These are phyloP conservation scores for Wickerhamomyces sp. DNA, from an alignment of 1,139 yeast species.

Conservation along the genomic window DNA sequence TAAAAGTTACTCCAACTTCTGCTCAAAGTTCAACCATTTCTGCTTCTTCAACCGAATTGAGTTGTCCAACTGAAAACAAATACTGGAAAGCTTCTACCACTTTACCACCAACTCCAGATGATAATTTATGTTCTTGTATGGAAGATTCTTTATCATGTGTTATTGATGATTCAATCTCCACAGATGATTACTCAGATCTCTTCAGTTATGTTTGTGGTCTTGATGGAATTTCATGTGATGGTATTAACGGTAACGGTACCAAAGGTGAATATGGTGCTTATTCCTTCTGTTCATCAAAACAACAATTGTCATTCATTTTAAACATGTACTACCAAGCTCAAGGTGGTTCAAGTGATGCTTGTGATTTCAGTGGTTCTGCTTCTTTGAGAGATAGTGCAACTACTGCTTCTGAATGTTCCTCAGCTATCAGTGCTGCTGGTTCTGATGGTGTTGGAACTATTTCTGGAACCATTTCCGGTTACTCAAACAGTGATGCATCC, in stretches of 20 bases:
- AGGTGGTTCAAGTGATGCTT: constrained; percentile 41
- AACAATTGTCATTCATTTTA: constrained; percentile 57
- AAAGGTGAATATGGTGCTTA: constrained; percentile 59
- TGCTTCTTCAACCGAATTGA: constrained; percentile 38
- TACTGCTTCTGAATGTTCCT: constrained; percentile 43
- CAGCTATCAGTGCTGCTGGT: constrained; percentile 39
- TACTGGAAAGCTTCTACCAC: constrained; percentile 58
- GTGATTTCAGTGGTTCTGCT: constrained; percentile 69
- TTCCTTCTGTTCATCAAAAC: constrained; percentile 61
- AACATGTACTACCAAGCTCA: constrained; percentile 58
- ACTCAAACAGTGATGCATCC: constrained; percentile 37
- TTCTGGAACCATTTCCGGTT: constrained; percentile 38
- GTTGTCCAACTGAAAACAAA: constrained; percentile 50
- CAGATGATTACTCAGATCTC: constrained; percentile 49
- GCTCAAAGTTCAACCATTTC: constrained; percentile 51
- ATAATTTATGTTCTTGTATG: constrained; percentile 59
- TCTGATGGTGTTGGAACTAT: constrained; percentile 46
- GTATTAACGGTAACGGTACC: constrained; percentile 56
- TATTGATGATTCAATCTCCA: constrained; percentile 43
- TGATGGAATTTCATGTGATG: constrained; percentile 39
- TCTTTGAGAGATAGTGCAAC: constrained; percentile 41
- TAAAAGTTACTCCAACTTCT: constrained; percentile 54
- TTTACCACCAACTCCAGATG: constrained; percentile 74
- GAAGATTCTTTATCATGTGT: constrained; percentile 47
- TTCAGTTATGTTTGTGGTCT: constrained; percentile 51